Percentiles rank a stretch among this genome's conserved stretches.
Conservation (phyloP, 768 basidiomycete genomes). For the Multifurca ochricompacta region DNA sequence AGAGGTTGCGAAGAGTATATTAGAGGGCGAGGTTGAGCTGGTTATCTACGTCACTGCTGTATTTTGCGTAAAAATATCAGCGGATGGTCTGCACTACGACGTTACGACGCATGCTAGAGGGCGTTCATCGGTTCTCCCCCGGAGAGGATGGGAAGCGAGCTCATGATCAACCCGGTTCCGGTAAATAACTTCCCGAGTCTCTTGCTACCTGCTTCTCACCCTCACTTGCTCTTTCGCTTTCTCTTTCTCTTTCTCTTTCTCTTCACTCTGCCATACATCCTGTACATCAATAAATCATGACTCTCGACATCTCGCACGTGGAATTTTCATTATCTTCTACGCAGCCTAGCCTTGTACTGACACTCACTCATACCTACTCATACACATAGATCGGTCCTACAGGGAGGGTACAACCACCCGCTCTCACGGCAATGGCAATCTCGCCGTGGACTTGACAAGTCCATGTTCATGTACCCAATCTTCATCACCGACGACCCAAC, state of each 20-base stretch:
- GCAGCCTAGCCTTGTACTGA: not conserved
- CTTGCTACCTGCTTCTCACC: too few relatives aligned
- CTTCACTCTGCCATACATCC: too few relatives aligned
- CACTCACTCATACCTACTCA: not conserved
- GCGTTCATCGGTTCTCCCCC: too few relatives aligned
- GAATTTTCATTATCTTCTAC: not conserved
- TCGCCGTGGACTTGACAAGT: conserved; percentile 69
- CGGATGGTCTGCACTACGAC: too few relatives aligned
- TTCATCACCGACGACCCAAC: conserved; percentile 95
- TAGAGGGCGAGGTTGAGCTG: conserved; percentile 16
- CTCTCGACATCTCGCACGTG: conserved; percentile 20
- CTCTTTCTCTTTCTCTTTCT: too few relatives aligned
- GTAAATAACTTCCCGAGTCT: too few relatives aligned
- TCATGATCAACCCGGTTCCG: too few relatives aligned
- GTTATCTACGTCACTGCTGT: not conserved
- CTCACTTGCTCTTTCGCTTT: too few relatives aligned
- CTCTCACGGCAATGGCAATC: conserved; percentile 84
- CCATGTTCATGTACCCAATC: conserved; percentile 99
- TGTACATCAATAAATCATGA: not conserved
- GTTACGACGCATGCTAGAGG: too few relatives aligned
- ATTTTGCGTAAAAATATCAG: too few relatives aligned
- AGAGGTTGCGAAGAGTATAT: conserved; percentile 37
- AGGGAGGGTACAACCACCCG: conserved; percentile 93
- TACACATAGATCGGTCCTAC: conserved; percentile 57
- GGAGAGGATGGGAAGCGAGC: not conserved